Evolutionary conservation across 202 grass and related monocot species (phyloP).

Genomic region (Bolboschoenoplectus hybrid): DNA sequence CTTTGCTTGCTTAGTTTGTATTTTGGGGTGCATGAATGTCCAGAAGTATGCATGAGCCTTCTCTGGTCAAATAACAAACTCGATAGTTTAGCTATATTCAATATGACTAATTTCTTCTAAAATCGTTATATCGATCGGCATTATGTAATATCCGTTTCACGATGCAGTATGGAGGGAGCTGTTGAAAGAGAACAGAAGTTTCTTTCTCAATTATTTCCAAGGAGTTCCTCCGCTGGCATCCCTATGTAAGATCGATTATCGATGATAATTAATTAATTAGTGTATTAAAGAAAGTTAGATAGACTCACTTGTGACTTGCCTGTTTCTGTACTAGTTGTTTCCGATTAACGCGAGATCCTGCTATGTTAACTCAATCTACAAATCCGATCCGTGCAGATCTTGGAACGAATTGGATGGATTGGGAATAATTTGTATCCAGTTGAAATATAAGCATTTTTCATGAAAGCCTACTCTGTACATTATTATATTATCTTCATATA

Average conservation of each 20-base stretch:
- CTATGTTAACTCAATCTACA: too few relatives aligned
- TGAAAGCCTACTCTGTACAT: too few relatives aligned
- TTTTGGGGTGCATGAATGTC: not conserved
- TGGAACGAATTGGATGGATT: too few relatives aligned
- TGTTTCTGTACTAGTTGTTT: too few relatives aligned
- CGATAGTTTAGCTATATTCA: not conserved
- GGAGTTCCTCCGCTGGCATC: conserved; percentile 24
- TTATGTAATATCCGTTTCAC: not conserved
- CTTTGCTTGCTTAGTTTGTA: not conserved
- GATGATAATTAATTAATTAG: not conserved
- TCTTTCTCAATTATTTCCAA: conserved; percentile 43
- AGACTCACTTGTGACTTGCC: not conserved
- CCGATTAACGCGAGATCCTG: too few relatives aligned
- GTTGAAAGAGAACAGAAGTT: conserved; percentile 43
- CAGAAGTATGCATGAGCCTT: not conserved
- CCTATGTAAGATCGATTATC: conserved; percentile 24
- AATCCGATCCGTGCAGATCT: too few relatives aligned
- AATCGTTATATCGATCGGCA: not conserved
- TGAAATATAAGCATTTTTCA: too few relatives aligned
- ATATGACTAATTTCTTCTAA: not conserved
- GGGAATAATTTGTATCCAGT: too few relatives aligned
- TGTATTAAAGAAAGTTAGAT: not conserved
- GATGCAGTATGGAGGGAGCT: conserved; percentile 44
- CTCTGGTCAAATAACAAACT: not conserved
- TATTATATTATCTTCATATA: too few relatives aligned